These are phyloP conservation scores for Naganishia liquefaciens DNA, from an alignment of 1,284 basidiomycete genomes.

Conservation along the genomic window DNA sequence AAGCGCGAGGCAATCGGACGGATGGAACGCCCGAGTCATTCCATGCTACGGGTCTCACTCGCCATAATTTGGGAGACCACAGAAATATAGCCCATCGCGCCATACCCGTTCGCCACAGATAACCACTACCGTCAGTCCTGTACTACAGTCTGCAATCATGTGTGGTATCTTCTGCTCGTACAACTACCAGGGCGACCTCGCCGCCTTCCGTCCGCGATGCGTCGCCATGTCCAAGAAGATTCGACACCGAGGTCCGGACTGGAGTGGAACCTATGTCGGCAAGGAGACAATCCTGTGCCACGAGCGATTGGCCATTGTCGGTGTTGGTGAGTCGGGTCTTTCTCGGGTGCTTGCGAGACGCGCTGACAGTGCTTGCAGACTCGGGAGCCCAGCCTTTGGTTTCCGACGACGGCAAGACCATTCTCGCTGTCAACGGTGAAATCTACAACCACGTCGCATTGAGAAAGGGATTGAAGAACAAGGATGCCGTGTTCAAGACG, in stretches of 20 bases:
- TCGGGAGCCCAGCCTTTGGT: slow-evolving; percentile 94
- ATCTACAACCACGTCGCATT: slow-evolving; percentile 96
- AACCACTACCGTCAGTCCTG: background rate
- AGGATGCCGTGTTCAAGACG: slow-evolving; percentile 83
- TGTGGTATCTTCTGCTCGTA: slow-evolving; percentile 85
- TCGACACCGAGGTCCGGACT: slow-evolving; percentile 91
- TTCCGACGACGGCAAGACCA: slow-evolving; percentile 79
- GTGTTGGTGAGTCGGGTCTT: slow-evolving; percentile 72
- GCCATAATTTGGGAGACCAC: no score
- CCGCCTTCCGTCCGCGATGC: slow-evolving; percentile 66
- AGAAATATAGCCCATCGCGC: background rate
- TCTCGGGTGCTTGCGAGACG: no score
- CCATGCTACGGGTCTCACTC: no score
- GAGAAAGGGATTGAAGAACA: slow-evolving; percentile 65
- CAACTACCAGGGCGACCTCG: slow-evolving; percentile 68
- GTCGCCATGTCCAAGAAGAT: slow-evolving; percentile 84
- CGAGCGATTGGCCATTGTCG: slow-evolving; percentile 93
- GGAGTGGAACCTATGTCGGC: slow-evolving; percentile 89
- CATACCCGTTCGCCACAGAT: background rate
- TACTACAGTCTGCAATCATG: slow-evolving; percentile 59
- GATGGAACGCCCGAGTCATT: slow-evolving; percentile 3
- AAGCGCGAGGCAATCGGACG: slow-evolving; percentile 4
- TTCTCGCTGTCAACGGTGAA: slow-evolving; percentile 96
- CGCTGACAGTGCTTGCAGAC: slow-evolving; percentile 59
- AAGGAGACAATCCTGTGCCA: slow-evolving; percentile 79